Evolutionary conservation across 306 rosid species (phyloP).

Genomic region (Begonia peltatifolia): DNA sequence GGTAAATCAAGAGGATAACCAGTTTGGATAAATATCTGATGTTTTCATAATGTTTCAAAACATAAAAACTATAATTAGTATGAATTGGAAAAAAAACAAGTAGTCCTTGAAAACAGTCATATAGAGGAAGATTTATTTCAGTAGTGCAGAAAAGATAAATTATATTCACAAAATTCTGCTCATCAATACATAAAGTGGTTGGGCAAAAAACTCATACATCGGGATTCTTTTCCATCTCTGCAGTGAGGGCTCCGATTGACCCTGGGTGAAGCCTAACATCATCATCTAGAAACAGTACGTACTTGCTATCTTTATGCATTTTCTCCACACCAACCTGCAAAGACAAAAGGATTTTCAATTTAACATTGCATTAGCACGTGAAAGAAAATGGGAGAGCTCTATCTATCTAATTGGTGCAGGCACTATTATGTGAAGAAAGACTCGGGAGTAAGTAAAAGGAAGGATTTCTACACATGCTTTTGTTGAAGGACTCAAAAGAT

Average conservation of each 20-base stretch:
- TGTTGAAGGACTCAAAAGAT: too few species aligned
- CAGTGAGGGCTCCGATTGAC: constrained; percentile 68
- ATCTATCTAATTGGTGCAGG: too few species aligned
- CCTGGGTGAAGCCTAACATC: constrained; percentile 98
- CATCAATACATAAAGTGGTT: not conserved
- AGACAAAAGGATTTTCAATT: constrained; percentile 1
- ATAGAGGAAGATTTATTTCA: too few species aligned
- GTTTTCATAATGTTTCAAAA: constrained; percentile 12
- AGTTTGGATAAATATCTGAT: constrained; percentile 95
- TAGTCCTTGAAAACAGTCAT: not conserved
- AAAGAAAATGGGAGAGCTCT: too few species aligned
- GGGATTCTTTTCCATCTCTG: constrained; percentile 88
- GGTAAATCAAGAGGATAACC: constrained; percentile 98
- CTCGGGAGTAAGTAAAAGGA: too few species aligned
- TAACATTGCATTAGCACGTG: too few species aligned
- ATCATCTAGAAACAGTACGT: constrained; percentile 85
- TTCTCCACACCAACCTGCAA: constrained; percentile 78
- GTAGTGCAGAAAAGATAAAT: too few species aligned
- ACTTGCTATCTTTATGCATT: constrained; percentile 79
- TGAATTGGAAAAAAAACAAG: constrained; percentile 1
- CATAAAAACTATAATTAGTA: constrained; percentile 11
- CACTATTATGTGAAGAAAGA: too few species aligned
- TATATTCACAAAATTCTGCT: too few species aligned
- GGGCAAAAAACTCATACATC: constrained; percentile 26
- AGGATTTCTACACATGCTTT: too few species aligned